These are phyloP conservation scores for Cokeromyces recurvatus DNA, from an alignment of 371 early-diverging fungal genomes.

Conservation along the genomic window DNA sequence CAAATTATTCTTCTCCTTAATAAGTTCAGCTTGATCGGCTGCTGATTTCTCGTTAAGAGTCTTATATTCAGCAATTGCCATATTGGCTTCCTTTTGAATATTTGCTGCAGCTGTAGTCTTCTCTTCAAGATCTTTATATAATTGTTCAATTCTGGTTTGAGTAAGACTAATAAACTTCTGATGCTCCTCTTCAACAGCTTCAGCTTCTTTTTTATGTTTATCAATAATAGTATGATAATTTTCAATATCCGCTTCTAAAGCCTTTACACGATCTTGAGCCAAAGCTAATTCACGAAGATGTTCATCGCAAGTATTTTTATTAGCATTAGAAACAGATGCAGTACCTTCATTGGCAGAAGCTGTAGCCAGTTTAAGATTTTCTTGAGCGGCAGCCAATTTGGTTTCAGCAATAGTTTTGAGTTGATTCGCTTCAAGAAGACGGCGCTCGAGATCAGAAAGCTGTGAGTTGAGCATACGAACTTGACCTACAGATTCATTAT, in stretches of 20 bases:
- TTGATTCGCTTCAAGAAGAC: slow-evolving; percentile 7
- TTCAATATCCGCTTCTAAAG: slow-evolving; percentile 8
- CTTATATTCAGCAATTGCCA: slow-evolving; percentile 7
- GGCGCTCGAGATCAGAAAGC: slow-evolving; percentile 7
- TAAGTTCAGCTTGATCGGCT: slow-evolving; percentile 15
- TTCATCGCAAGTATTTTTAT: background rate
- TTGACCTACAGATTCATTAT: slow-evolving; percentile 4
- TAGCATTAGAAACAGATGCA: background rate
- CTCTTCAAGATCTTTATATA: slow-evolving; percentile 5
- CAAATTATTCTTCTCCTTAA: slow-evolving; percentile 9
- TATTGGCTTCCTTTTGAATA: slow-evolving; percentile 7
- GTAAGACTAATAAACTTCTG: background rate
- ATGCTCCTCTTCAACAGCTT: slow-evolving; percentile 1
- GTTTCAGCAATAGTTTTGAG: slow-evolving; percentile 14
- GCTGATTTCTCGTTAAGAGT: slow-evolving; percentile 20
- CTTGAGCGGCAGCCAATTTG: slow-evolving; percentile 11
- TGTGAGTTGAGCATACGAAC: slow-evolving; percentile 9
- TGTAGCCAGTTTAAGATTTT: background rate
- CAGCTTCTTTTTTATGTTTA: background rate
- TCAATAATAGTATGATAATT: slow-evolving; percentile 1
- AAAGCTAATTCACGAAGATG: slow-evolving; percentile 6
- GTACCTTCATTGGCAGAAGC: background rate
- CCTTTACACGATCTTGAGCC: slow-evolving; percentile 12
- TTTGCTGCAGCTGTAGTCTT: background rate
- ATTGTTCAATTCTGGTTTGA: slow-evolving; percentile 3